Conservation (phyloP, 2,329 filamentous ascomycete species). For the Diplodia mutila region DNA sequence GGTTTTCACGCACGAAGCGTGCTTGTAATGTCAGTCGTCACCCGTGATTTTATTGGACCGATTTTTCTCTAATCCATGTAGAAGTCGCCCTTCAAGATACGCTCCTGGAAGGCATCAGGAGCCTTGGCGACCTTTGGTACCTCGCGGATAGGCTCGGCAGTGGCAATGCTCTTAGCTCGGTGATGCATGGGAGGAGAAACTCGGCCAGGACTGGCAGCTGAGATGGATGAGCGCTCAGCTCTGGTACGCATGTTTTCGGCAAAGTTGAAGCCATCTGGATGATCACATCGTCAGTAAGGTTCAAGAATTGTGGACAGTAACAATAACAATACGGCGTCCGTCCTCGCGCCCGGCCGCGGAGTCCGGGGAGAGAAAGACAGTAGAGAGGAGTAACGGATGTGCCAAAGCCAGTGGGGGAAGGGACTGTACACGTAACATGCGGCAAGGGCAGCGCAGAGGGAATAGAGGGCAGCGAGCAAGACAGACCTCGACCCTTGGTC, state of each 20-base stretch:
- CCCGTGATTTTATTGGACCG: background rate
- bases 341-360: background rate
- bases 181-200: slow-evolving; percentile 54
- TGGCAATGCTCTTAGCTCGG: slow-evolving; percentile 69
- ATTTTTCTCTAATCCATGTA: slow-evolving; percentile 76
- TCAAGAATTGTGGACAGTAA: slow-evolving; percentile 38
- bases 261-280: slow-evolving; percentile 94
- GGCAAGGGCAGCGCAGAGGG: slow-evolving; percentile 25
- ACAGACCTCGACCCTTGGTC: slow-evolving; percentile 63
- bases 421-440: slow-evolving; percentile 31
- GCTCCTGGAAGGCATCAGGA: slow-evolving; percentile 93
- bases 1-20: background rate
- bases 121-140: slow-evolving; percentile 61
- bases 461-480: slow-evolving; percentile 47
- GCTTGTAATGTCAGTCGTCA: background rate
- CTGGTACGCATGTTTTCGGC: slow-evolving; percentile 92
- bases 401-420: slow-evolving; percentile 35
- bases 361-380: slow-evolving; percentile 4
- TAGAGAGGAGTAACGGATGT: background rate
- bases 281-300: slow-evolving; percentile 64
- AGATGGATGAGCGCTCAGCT: slow-evolving; percentile 74
- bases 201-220: slow-evolving; percentile 50
- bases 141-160: slow-evolving; percentile 60
- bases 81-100: slow-evolving; percentile 96
- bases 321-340: background rate